Base-by-base conservation (phyloP, 768 basidiomycete species). In the Kwoniella heveanensis region DNA sequence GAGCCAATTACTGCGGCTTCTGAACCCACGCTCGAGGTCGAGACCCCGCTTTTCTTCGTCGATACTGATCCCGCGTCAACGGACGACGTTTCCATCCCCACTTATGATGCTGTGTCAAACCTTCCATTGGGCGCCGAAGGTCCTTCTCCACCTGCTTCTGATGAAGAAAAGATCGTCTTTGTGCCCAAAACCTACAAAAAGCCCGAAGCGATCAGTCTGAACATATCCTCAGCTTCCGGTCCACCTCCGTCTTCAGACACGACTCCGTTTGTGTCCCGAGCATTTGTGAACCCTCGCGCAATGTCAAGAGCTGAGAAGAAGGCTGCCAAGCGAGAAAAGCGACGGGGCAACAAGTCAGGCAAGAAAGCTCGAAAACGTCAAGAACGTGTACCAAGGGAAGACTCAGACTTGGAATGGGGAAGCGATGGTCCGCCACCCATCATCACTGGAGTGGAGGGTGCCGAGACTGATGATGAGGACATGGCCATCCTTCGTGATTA, bases 381-480 rank as follows among this genome's bases (percentile, higher is more conserved):
- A 29, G 47, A 57, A 17, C 27, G 64, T 57, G 65, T 62, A 61
- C 52, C 50, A 53, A 65, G 63, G 27, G 67, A 67, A 10, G 78
- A 74, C 58, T 76, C 74, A 5, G 78, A 79, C 61, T 54, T 79
- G 25, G 77, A 79, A 2, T 79, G 78, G 78, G 78, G 78, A n/a
- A 76, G 75, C 50, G 77, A 79, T 54, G 78, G 74, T 2, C 74
- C 76, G 24, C 72, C 76, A 6, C 36, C 52, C 9, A 50, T 26
- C 7, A 49, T 74, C 30, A n/a, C 69, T 9, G 66, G 30, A 12
- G 59, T 67, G 4, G 47, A 62, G 25, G 63, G 62, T 13, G 61
- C 49, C 1, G 67, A 64, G 17, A 59, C 48, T 10, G 37, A 26
- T 19, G 58, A 46, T 5, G 55, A 57, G 29, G 69, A 71, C 60